Conservation (phyloP, 2,329 filamentous ascomycete species). For the Pseudogymnoascus sp. region DNA sequence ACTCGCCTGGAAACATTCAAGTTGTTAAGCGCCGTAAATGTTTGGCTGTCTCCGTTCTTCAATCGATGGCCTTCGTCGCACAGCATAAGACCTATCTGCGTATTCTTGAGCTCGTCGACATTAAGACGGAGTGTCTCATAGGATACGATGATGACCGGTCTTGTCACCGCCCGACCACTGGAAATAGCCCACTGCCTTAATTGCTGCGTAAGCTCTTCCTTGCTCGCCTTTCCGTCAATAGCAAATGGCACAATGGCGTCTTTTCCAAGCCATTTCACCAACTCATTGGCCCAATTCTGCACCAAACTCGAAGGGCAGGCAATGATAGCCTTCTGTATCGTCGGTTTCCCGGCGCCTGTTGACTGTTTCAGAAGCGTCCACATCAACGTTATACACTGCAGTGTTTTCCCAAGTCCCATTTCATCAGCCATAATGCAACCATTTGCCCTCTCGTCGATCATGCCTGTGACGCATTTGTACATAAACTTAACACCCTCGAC, state of each 20-base stretch:
- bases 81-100: constrained; percentile 82
- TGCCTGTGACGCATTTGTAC: constrained; percentile 88
- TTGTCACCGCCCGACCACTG: constrained; percentile 77
- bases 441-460: constrained; percentile 87
- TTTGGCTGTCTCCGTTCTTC: constrained; percentile 95
- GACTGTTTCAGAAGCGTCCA: constrained; percentile 97
- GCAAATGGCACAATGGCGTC: constrained; percentile 90
- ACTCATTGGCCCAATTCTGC: constrained; percentile 94
- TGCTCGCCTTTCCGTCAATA: constrained; percentile 91
- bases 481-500: constrained; percentile 97
- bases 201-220: constrained; percentile 84
- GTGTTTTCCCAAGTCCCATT: constrained; percentile 94
- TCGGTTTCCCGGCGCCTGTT: constrained; percentile 84
- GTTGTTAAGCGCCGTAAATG: constrained; percentile 82
- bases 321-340: constrained; percentile 94
- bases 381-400: constrained; percentile 93
- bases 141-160: constrained; percentile 93
- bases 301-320: constrained; percentile 95
- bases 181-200: constrained; percentile 92
- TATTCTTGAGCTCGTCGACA: constrained; percentile 80
- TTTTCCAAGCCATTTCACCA: constrained; percentile 91
- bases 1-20: constrained; percentile 86
- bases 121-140: constrained; percentile 94
- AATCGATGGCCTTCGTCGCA: constrained; percentile 95
- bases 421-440: constrained; percentile 99